Evolutionary conservation across 352 stramenopile species (phyloP).

Genomic region (Phytophthora pisi): DNA sequence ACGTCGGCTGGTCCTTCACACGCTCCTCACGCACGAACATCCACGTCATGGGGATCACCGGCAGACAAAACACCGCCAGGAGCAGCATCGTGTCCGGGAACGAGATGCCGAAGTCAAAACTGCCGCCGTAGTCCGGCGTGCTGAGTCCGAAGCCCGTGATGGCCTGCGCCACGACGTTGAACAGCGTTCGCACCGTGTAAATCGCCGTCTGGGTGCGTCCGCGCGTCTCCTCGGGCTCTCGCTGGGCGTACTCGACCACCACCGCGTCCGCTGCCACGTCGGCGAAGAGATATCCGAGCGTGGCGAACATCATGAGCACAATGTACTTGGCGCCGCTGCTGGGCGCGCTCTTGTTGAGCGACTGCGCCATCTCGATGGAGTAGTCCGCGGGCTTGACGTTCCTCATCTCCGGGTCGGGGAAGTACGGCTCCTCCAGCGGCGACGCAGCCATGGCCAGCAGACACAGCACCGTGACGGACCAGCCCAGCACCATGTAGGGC

Average conservation of each 20-base stretch:
- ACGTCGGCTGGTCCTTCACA: slow-evolving; percentile 30
- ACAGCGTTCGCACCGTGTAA: slow-evolving; percentile 51
- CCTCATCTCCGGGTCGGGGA: slow-evolving; percentile 37
- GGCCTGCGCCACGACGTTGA: slow-evolving; percentile 44
- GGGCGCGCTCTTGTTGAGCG: slow-evolving; percentile 44
- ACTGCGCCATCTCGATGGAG: slow-evolving; percentile 35
- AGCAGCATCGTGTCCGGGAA: slow-evolving; percentile 48
- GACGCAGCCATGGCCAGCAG: slow-evolving; percentile 46
- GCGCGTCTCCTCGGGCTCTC: slow-evolving; percentile 56
- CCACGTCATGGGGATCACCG: slow-evolving; percentile 55
- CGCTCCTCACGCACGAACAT: slow-evolving; percentile 57
- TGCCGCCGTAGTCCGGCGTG: slow-evolving; percentile 46
- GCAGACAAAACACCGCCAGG: slow-evolving; percentile 42
- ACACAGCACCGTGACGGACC: slow-evolving; percentile 42
- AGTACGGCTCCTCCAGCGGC: slow-evolving; percentile 45
- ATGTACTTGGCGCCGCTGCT: slow-evolving; percentile 50
- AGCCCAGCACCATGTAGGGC: slow-evolving; percentile 64
- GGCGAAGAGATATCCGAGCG: slow-evolving; percentile 58
- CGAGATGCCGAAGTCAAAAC: slow-evolving; percentile 49
- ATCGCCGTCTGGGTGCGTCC: slow-evolving; percentile 59
- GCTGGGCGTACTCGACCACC: slow-evolving; percentile 62
- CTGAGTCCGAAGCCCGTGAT: slow-evolving; percentile 53
- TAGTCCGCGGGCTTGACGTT: slow-evolving; percentile 41
- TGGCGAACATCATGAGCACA: slow-evolving; percentile 58
- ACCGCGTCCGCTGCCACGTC: slow-evolving; percentile 60